phyloP scores from a whole-genome alignment of 176 grass and related monocot species.

The Cenchrus purpureus region DNA sequence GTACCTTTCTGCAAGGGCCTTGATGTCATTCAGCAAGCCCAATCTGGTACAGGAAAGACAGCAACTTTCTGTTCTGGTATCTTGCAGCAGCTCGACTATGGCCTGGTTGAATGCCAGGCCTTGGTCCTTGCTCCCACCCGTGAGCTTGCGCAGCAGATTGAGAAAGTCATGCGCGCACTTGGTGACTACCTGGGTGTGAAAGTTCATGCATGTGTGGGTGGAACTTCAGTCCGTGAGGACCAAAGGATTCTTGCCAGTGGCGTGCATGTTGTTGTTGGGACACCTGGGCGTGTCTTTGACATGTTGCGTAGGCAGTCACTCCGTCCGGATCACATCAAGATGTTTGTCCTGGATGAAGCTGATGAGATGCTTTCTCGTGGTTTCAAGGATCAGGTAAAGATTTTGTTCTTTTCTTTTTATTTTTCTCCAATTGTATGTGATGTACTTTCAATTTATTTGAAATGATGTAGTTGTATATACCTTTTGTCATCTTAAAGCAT shows the following conservation, averaged over 20 bases:
- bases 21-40: slow-evolving; percentile 96
- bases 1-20: slow-evolving; percentile 94
- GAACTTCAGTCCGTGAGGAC: slow-evolving; percentile 87
- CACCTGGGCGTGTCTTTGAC: slow-evolving; percentile 87
- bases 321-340: slow-evolving; percentile 82
- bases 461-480: neutral
- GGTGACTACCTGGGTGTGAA: slow-evolving; percentile 95
- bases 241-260: slow-evolving; percentile 85
- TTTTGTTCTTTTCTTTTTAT: neutral
- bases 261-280: slow-evolving; percentile 90
- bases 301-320: slow-evolving; percentile 89
- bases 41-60: slow-evolving; percentile 94
- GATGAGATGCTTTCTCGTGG: slow-evolving; percentile 99
- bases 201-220: slow-evolving; percentile 91
- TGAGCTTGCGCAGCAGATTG: slow-evolving; percentile 92
- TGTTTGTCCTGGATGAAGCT: slow-evolving; percentile 96
- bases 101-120: slow-evolving; percentile 85
- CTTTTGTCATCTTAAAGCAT: neutral
- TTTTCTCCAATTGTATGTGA: neutral
- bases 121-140: slow-evolving; percentile 92
- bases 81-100: slow-evolving; percentile 89
- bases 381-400: slow-evolving; percentile 88
- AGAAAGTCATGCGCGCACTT: slow-evolving; percentile 93
- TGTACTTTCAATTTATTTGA: neutral
- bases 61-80: slow-evolving; percentile 96